Percentiles rank a stretch among this genome's conserved stretches.
Evolutionary conservation across 2,329 filamentous ascomycete species (phyloP).

Genomic region (Fusarium pininemorale): DNA sequence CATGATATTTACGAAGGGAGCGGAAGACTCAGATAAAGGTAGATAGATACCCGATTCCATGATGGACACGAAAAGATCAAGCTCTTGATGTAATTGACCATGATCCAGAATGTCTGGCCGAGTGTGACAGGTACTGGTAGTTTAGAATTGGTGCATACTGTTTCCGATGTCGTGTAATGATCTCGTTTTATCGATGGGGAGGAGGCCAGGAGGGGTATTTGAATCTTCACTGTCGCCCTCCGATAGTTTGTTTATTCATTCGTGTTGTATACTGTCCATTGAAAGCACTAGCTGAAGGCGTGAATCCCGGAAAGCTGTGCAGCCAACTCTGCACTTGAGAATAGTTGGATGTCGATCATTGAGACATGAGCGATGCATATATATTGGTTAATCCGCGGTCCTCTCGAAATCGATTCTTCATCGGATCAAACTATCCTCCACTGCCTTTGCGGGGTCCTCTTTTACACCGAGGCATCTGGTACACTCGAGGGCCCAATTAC

Average conservation of each 20-base stretch:
- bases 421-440: neutral
- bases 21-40: conserved; percentile 15
- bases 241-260: neutral
- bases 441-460: conserved; percentile 12
- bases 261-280: neutral
- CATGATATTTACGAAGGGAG: conserved; percentile 9
- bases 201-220: neutral
- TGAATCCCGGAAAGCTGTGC: neutral
- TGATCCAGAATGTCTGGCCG: neutral
- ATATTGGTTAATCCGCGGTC: neutral
- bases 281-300: neutral
- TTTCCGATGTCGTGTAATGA: neutral
- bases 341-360: neutral
- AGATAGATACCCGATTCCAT: conserved; percentile 32
- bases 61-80: conserved; percentile 9
- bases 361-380: neutral
- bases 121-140: neutral
- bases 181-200: no score
- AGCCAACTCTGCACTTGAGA: neutral
- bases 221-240: neutral
- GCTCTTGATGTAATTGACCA: neutral
- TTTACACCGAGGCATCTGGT: neutral
- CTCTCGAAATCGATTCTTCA: neutral
- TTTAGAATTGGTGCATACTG: neutral
- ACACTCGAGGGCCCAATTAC: neutral